A percentile compares a stretch with the other conserved stretches of the same genome.
Evolutionary conservation across 495 filamentous ascomycete genomes (phyloP).

Genomic region (Xylaria sp.): DNA sequence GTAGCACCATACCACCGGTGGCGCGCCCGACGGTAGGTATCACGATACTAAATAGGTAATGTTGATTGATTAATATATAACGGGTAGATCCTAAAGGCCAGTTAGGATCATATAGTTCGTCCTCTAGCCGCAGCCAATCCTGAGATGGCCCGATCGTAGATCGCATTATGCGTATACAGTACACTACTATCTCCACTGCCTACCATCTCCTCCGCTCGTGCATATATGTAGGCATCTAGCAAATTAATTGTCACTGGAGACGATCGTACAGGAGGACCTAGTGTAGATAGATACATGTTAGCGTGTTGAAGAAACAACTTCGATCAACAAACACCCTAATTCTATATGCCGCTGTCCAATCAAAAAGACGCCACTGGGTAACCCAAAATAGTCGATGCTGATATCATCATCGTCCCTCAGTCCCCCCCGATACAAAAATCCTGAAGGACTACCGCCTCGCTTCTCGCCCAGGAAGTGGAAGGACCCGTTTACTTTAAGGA

Average conservation of each 20-base stretch:
- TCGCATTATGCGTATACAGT: background rate
- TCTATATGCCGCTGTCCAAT: conserved; percentile 17
- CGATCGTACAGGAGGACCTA: conserved; percentile 12
- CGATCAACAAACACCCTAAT: conserved; percentile 1
- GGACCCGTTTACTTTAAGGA: background rate
- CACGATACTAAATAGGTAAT: no score
- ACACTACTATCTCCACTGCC: no score
- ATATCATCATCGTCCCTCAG: conserved; percentile 6
- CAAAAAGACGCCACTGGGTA: conserved; percentile 7
- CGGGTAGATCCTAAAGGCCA: background rate
- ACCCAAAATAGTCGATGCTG: conserved; percentile 24
- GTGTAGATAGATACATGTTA: conserved; percentile 19
- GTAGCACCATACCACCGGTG: background rate
- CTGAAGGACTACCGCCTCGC: conserved; percentile 18
- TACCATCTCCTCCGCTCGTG: background rate
- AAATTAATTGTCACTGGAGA: conserved; percentile 5
- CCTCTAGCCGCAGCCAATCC: background rate
- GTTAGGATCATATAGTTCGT: background rate
- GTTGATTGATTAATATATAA: background rate
- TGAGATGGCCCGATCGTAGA: background rate
- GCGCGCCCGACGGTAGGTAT: background rate
- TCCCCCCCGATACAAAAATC: background rate
- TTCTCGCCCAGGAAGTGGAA: background rate
- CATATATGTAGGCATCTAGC: background rate
- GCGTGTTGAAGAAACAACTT: background rate